Evolutionary conservation across 805 yeast genomes (phyloP), one percentile per base, ranked within the genome.

Genomic region (Sugiyamaella floridensis): DNA sequence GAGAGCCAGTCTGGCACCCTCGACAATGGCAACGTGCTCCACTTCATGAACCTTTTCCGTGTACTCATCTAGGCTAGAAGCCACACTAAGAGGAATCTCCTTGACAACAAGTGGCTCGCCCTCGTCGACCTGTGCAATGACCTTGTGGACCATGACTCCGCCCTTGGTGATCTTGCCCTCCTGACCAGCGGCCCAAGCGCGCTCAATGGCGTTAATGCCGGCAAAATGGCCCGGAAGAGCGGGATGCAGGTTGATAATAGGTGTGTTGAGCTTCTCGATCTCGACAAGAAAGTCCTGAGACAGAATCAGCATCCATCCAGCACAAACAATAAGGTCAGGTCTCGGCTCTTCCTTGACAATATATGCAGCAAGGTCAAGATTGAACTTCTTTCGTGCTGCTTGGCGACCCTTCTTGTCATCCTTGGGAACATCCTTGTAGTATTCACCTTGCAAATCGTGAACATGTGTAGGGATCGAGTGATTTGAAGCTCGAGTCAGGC

Each of bases 201-300:
- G 76, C 62, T 93, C 97, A 55, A 93, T 93, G 10, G 99, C 98
- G 71, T 88, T 89, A 10, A 95, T 92, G 4, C 99, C 99, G 54
- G 92, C 98, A 73, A 92, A 93, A 4, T 89, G 89, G 26, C 96
- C 96, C 0, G 99, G 99, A 55, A 93, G 79, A 0, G 99, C 98
- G 4, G 99, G 99, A 67, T 93, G 99, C 55, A 93, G 73, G 64
- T 93, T 93, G 63, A 93, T 89, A 57, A 93, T 90, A 40, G 90
- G 87, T 28, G 89, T 77, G 1, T 76, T 72, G 2, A 76, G 80
- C 2, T 76, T 67, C 48, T 74, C 79, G 34, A 90, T 68, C 2
- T 90, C 89, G 41, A 73, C 70, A 55, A 93, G 74, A 59, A 89
- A 89, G 18, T 80, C 75, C 2, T 88, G 82, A 1, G 97, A 86